Percentiles rank a stretch among this genome's conserved stretches.
phyloP scores from a whole-genome alignment of 2,329 filamentous ascomycete species.

The Colletotrichum melonis region DNA sequence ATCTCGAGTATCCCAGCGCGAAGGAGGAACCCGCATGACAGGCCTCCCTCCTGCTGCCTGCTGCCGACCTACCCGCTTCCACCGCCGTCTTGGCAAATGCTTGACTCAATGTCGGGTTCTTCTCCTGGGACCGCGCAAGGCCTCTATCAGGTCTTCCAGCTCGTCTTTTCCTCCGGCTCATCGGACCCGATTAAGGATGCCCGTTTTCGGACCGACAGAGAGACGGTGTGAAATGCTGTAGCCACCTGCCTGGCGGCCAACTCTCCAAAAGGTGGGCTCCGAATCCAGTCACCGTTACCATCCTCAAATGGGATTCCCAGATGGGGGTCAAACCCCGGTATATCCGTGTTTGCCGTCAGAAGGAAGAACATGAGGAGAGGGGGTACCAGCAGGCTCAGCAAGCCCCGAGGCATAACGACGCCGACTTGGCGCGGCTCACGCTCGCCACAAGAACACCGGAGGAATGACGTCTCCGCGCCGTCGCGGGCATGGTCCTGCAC shows the following conservation, averaged over 20 bases:
- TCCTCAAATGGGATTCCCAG: background rate
- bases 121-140: background rate
- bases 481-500: constrained; percentile 12
- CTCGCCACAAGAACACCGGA: background rate
- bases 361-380: background rate
- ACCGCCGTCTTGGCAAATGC: constrained; percentile 33
- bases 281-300: background rate
- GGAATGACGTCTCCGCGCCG: constrained; percentile 2
- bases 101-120: constrained; percentile 27
- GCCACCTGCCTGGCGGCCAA: background rate
- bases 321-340: background rate
- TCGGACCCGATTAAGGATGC: constrained; percentile 6
- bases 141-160: background rate
- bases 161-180: background rate
- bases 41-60: background rate
- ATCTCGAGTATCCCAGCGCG: background rate
- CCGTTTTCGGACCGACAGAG: constrained; percentile 15
- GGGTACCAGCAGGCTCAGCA: background rate
- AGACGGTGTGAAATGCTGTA: background rate
- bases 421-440: constrained; percentile 9
- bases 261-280: background rate
- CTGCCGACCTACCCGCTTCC: constrained; percentile 33
- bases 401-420: background rate
- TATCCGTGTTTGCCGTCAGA: constrained; percentile 3
- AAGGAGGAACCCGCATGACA: constrained; percentile 19